phyloP scores from a whole-genome alignment of 768 basidiomycete species.

The Gymnopilus dilepis region DNA sequence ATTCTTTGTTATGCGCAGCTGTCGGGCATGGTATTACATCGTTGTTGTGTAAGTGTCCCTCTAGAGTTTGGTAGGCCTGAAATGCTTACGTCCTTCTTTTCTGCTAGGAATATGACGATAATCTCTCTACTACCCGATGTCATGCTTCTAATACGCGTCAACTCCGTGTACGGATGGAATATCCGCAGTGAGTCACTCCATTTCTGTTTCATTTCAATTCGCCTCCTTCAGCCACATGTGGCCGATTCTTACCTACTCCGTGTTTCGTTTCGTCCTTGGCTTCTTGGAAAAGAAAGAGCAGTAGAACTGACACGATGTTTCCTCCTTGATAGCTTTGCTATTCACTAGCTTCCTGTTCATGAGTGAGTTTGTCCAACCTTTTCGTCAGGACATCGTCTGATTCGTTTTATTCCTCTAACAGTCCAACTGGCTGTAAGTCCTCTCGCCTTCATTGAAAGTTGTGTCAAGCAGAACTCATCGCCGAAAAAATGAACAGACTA shows the following conservation, averaged over 20 bases:
- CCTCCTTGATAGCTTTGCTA: conserved; percentile 14
- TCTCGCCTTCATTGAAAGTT: neutral
- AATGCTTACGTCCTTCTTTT: neutral
- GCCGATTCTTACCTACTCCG: neutral
- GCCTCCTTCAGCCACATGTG: no score
- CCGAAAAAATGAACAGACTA: conserved; percentile 17
- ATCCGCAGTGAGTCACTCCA: conserved; percentile 15
- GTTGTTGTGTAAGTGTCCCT: conserved; percentile 25
- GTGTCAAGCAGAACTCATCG: neutral
- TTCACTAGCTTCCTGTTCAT: conserved; percentile 22
- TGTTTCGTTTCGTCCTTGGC: neutral
- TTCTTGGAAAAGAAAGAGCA: neutral
- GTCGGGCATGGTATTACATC: conserved; percentile 27
- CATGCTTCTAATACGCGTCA: conserved; percentile 30
- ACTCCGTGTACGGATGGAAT: conserved; percentile 26
- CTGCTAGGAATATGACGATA: conserved; percentile 20
- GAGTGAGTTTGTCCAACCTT: conserved; percentile 9
- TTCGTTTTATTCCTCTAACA: neutral
- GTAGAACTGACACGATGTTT: neutral
- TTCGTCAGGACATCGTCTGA: neutral
- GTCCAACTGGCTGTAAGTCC: conserved; percentile 25
- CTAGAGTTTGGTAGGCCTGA: no score
- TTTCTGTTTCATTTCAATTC: no score
- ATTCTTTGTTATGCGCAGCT: conserved; percentile 17
- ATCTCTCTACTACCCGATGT: conserved; percentile 26